Evolutionary conservation across 208 protist species (phyloP), one percentile per base, ranked within the genome.

Genomic region (Perkinsela sp.): DNA sequence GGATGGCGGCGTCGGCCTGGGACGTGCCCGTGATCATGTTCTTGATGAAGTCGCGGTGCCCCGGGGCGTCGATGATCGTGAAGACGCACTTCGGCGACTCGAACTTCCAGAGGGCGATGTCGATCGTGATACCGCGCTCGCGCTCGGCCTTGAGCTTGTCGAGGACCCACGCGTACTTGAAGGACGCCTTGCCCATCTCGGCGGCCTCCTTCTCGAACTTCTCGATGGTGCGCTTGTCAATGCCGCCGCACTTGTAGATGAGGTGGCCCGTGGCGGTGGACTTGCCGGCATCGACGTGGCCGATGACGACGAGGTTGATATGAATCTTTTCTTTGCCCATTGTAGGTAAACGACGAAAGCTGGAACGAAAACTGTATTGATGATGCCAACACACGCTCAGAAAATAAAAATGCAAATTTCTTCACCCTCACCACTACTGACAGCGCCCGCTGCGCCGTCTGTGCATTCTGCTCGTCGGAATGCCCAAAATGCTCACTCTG

Each of bases 41-140:
- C 81, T 90, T 89, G 72, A 94, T 92, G 81, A 92, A 93, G 69
- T 90, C 87, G 73, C 82, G 78, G 78, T 95, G 90, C n/a, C 90
- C 89, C 68, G 90, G 90, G 67, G 85, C 87, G 78, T 94, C 90
- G 71, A 94, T 88, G 75, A 94, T 92, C 66, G 90, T 93, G 76
- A 87, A 91, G 67, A 85, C 72, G 70, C 76, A 89, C 78, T 85
- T 92, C 67, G 78, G 80, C n/a, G 90, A 91, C 74, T 88, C 78
- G 71, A 95, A 94, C 71, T 91, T 87, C 78, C 83, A 88, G 32
- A 89, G 77, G 31, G 87, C 80, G 77, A 92, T 89, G 76, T 94
- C 88, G 74, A 93, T 93, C 30, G 89, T 93, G 73, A 91, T 93
- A 77, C 88, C 90, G 71, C 87, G 82, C 67, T 92, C 89, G 70